Evolutionary conservation across 495 filamentous ascomycete species (phyloP), one percentile per base, ranked within the genome.

Genomic region (Alectoria sarmentosa): DNA sequence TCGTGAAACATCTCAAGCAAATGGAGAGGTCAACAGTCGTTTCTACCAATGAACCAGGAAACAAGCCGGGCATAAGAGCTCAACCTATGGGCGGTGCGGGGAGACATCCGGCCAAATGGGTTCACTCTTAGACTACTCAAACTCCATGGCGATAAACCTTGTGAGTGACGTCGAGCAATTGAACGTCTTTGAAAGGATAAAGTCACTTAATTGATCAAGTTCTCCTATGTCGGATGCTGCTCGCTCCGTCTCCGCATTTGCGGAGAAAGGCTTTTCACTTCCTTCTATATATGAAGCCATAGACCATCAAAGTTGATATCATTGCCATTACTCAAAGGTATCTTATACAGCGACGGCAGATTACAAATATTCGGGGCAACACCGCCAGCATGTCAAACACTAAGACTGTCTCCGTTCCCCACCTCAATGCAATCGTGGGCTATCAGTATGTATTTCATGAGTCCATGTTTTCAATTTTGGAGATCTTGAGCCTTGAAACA

Each of bases 381-480:
- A 41, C 6, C 48, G 30, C n/a, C 9, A 42, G 37, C 30, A 69
- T 69, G 67, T 64, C 59, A 23, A 67, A 65, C 11, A 72, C 64
- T 23, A 70, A 74, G 32, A 76, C 63, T 8, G 54, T 78, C 42
- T 39, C 52, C 7, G 75, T 79, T 34, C 66, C 76, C 54, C 75
- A 77, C 63, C 65, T 79, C 23, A 74, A 73, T n/a, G 76, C 74
- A 57, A 70, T 67, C 5, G 75, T 66, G 2, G 72, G 66, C 26
- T 78, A 77, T 62, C 71, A 73, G 28, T 54, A 54, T 15, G 49
- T 54, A 54, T 26, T n/a, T n/a, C n/a, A n/a, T n/a, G 23, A 26
- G 11, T 49, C 46, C 11, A 3, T 26, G 6, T 49, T 28, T 28
- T 7, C 46, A 14, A 0, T 32, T 32, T 3, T 0, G 11, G 14